Base-by-base conservation (phyloP, 176 grass and related monocot species). In the Ensete glaucum region DNA sequence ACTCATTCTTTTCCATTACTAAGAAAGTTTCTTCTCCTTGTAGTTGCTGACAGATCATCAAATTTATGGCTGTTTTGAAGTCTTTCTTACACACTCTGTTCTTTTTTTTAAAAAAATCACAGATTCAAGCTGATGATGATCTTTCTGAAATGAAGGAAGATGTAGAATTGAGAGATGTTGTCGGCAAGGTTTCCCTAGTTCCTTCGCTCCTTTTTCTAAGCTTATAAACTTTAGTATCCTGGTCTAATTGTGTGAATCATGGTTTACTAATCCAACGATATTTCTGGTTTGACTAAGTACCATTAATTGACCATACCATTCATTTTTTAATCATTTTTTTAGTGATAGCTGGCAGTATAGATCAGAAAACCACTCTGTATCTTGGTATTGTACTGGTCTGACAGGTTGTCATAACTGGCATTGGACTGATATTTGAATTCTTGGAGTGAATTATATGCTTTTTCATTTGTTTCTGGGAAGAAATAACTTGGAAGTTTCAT, bases 101-200 rank as follows among this genome's bases (percentile, higher is more conserved):
- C 1, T 22, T 19, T 72, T 4, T 11, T 72, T n/a, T n/a, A n/a
- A n/a, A n/a, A n/a, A n/a, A 1, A 72, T 53, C 50, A 24, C 73
- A 92, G 90, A 89, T 92, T 82, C 71, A 55, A n/a, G 77, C 72
- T 85, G 95, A 98, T 72, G 90, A 91, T 34, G 88, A 84, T 50
- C 70, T 83, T 69, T 82, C 75, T 78, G 89, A 88, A 87, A 89
- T 85, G 79, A 93, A 91, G 73, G 94, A 98, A 86, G 90, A 98
- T 10, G 94, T 91, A n/a, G 94, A 89, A 69, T 77, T 56, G 65
- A 53, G 77, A 20, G 89, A 78, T 81, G 53, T 73, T 62, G 54
- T 82, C 72, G 75, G 83, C 78, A 91, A 91, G 86, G 95, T 93
- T 20, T 58, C 51, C 12, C 51, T 26, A 52, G 19, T 9, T 51